Conservation (phyloP, 805 yeast species). For the Teunomyces panamensis region DNA sequence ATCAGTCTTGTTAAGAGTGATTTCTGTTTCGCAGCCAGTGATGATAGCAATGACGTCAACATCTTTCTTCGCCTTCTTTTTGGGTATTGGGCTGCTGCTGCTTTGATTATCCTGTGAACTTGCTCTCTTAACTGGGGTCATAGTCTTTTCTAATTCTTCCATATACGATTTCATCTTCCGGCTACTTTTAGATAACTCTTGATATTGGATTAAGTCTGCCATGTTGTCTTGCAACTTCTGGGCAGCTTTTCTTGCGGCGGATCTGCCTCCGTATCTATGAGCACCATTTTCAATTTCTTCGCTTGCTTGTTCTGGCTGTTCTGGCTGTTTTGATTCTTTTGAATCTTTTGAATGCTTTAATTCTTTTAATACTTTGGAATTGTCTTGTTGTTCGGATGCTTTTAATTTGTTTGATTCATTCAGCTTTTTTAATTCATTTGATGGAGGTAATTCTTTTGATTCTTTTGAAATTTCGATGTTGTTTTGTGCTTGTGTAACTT, state of each 20-base stretch:
- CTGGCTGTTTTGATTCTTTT: constrained; percentile 1
- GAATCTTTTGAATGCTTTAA: background rate
- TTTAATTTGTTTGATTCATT: background rate
- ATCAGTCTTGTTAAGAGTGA: constrained; percentile 42
- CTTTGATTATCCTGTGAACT: background rate
- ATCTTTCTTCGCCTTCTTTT: constrained; percentile 10
- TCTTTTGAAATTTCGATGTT: background rate
- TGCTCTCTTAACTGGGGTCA: constrained; percentile 5
- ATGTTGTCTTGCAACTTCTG: constrained; percentile 64
- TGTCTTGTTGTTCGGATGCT: constrained; percentile 1
- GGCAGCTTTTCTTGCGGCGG: constrained; percentile 68
- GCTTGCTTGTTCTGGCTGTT: background rate
- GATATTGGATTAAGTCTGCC: constrained; percentile 63
- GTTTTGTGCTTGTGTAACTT: constrained; percentile 8
- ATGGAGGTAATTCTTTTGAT: background rate
- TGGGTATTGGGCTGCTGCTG: background rate
- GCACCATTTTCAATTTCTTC: background rate
- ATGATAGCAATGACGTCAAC: constrained; percentile 47
- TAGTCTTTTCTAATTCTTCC: constrained; percentile 29
- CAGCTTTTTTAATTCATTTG: background rate
- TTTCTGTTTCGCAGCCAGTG: constrained; percentile 61
- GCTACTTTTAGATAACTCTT: constrained; percentile 46
- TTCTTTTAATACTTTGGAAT: background rate
- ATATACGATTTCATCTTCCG: constrained; percentile 36
- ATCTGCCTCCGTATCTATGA: constrained; percentile 31